A percentile compares a stretch with the other conserved stretches of the same genome.
Conservation (phyloP, 2,329 filamentous ascomycete species). For the Alternaria rosae region DNA sequence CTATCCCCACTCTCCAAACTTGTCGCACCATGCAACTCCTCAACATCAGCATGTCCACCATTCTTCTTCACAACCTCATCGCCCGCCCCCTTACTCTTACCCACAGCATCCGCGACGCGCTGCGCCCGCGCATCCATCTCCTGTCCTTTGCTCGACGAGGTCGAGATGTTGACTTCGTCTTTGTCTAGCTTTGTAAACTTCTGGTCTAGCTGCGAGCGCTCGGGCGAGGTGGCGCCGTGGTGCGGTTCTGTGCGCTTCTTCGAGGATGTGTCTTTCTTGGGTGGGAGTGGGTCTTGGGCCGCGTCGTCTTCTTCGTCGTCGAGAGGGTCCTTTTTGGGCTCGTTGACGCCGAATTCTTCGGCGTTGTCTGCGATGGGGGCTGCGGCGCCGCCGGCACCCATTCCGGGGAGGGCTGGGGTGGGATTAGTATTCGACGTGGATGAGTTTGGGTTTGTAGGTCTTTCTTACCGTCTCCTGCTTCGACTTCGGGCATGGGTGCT, state of each 20-base stretch:
- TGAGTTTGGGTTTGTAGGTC: not conserved
- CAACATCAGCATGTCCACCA: conserved; percentile 17
- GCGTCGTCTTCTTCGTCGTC: not conserved
- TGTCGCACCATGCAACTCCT: conserved; percentile 14
- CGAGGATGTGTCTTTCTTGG: not conserved
- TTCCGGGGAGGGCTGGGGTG: conserved; percentile 16
- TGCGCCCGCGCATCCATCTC: conserved; percentile 2
- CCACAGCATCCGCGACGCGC: conserved; percentile 4
- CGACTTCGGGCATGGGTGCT: conserved; percentile 43
- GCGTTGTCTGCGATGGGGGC: conserved; percentile 10
- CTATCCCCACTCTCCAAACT: not conserved
- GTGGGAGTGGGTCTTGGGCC: not conserved
- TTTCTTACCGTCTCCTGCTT: conserved; percentile 43
- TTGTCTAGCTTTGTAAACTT: conserved; percentile 16
- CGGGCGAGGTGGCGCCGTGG: not conserved
- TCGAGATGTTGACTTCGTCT: conserved; percentile 12
- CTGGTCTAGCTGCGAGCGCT: conserved; percentile 6
- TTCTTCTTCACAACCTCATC: conserved; percentile 1
- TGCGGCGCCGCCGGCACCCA: conserved; percentile 16
- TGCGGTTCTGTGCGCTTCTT: conserved; percentile 7
- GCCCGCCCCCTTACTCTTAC: not conserved
- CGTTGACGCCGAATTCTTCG: conserved; percentile 13
- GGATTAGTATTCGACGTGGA: not conserved
- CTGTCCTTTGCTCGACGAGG: not conserved
- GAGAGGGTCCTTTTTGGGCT: conserved; percentile 9